A percentile compares a stretch with the other conserved stretches of the same genome.
Evolutionary conservation across 768 basidiomycete species (phyloP).

Genomic region (Tylopilus felleus): DNA sequence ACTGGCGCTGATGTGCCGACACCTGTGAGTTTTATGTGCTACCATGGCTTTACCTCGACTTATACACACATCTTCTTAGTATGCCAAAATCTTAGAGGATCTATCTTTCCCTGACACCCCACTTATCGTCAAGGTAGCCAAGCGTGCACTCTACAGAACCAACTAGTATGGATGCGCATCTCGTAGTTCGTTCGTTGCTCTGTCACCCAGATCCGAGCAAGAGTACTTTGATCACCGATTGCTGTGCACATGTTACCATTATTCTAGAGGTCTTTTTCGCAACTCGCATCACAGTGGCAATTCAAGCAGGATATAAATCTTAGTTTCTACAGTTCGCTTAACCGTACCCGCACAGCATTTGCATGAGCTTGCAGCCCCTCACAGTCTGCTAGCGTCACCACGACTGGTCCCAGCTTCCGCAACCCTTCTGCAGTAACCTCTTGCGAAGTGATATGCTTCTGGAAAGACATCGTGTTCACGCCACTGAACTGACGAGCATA

Average conservation of each 20-base stretch:
- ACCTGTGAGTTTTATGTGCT: conserved; percentile 56
- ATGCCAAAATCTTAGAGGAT: conserved; percentile 84
- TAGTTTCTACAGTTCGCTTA: conserved; percentile 31
- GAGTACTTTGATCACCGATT: conserved; percentile 12
- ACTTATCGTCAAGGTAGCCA: conserved; percentile 90
- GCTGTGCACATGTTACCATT: conserved; percentile 12
- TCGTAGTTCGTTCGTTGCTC: conserved; percentile 13
- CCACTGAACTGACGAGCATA: conserved; percentile 98
- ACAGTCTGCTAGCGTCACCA: conserved; percentile 87
- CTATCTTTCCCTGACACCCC: conserved; percentile 93
- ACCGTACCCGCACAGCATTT: conserved; percentile 88
- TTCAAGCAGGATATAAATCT: neutral
- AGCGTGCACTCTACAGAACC: conserved; percentile 87
- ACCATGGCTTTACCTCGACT: conserved; percentile 10
- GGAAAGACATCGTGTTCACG: conserved; percentile 95
- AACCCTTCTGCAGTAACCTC: conserved; percentile 82
- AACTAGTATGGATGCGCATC: conserved; percentile 46
- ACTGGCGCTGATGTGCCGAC: conserved; percentile 98
- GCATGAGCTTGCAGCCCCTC: conserved; percentile 95
- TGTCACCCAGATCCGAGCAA: conserved; percentile 12
- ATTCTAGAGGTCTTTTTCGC: conserved; percentile 9
- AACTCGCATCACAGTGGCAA: neutral
- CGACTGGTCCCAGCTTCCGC: conserved; percentile 75
- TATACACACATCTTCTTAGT: conserved; percentile 44
- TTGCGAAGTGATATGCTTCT: conserved; percentile 98